phyloP scores from a whole-genome alignment of 495 filamentous ascomycete genomes.

The Collariella sp. region DNA sequence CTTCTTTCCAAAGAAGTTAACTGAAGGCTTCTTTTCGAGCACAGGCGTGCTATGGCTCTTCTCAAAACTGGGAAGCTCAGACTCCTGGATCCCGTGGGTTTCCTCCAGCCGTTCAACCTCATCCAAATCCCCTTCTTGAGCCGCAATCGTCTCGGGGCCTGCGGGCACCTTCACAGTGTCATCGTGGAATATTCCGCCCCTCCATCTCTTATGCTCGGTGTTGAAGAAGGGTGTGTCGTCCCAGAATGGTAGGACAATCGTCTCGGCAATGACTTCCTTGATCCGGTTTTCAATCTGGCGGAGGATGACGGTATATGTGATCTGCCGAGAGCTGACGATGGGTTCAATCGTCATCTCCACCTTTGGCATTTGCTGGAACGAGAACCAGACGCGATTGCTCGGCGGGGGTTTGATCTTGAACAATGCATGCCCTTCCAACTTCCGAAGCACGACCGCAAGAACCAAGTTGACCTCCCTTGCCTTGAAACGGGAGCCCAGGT shows the following conservation, averaged over 20 bases:
- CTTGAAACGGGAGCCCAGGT: slow-evolving; percentile 82
- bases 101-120: slow-evolving; percentile 39
- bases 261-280: slow-evolving; percentile 85
- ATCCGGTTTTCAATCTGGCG: slow-evolving; percentile 91
- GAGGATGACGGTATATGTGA: slow-evolving; percentile 85
- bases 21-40: slow-evolving; percentile 26
- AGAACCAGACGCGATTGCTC: slow-evolving; percentile 89
- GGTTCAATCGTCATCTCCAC: slow-evolving; percentile 90
- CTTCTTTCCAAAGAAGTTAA: slow-evolving; percentile 36
- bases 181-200: slow-evolving; percentile 83
- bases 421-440: slow-evolving; percentile 73
- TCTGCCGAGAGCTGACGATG: slow-evolving; percentile 88
- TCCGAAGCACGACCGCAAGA: slow-evolving; percentile 76
- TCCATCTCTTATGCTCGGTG: slow-evolving; percentile 63
- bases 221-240: slow-evolving; percentile 87
- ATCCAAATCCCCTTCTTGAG: slow-evolving; percentile 50
- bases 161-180: slow-evolving; percentile 27
- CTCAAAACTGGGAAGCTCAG: slow-evolving; percentile 42
- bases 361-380: slow-evolving; percentile 84
- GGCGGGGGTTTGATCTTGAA: slow-evolving; percentile 90
- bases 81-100: slow-evolving; percentile 15
- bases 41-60: slow-evolving; percentile 50
- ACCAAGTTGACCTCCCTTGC: slow-evolving; percentile 81
- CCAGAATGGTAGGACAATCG: slow-evolving; percentile 89
- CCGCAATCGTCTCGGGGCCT: slow-evolving; percentile 40